A percentile compares a stretch with the other conserved stretches of the same genome.
phyloP scores from a whole-genome alignment of 1,284 basidiomycete genomes.

The Leucoagaricus sp. region DNA sequence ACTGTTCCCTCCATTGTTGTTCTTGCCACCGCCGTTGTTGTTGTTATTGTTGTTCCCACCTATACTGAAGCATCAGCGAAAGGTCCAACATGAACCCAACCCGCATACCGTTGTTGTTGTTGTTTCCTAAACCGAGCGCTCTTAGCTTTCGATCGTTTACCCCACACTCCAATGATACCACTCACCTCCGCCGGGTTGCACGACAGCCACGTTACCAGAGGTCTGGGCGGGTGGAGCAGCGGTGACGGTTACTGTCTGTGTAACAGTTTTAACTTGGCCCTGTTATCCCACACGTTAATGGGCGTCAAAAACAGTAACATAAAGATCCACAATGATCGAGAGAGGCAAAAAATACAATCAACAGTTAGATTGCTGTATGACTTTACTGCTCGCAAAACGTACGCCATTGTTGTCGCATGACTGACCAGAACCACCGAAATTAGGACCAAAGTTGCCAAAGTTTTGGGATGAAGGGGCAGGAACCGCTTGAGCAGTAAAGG shows the following conservation, averaged over 20 bases:
- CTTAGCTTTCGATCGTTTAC: not conserved
- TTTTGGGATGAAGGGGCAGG: too few relatives aligned
- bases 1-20: conserved; percentile 14
- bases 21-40: conserved; percentile 16
- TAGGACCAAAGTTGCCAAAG: too few relatives aligned
- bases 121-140: conserved; percentile 8
- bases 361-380: not conserved
- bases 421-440: not conserved
- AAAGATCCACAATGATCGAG: conserved; percentile 1
- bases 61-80: not conserved
- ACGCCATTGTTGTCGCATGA: conserved; percentile 3
- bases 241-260: conserved; percentile 29
- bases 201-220: not conserved
- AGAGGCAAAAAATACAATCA: not conserved
- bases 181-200: conserved; percentile 2
- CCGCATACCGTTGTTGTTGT: conserved; percentile 16
- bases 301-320: not conserved
- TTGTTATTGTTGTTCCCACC: conserved; percentile 19
- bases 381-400: not conserved
- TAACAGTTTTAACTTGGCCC: conserved; percentile 7
- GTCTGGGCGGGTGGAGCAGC: conserved; percentile 19
- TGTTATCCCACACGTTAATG: conserved; percentile 8
- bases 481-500: conserved; percentile 29
- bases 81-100: not conserved
- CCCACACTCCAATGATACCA: conserved; percentile 1